Base-by-base conservation (phyloP, 805 yeast species). In the Candida saitoana region DNA sequence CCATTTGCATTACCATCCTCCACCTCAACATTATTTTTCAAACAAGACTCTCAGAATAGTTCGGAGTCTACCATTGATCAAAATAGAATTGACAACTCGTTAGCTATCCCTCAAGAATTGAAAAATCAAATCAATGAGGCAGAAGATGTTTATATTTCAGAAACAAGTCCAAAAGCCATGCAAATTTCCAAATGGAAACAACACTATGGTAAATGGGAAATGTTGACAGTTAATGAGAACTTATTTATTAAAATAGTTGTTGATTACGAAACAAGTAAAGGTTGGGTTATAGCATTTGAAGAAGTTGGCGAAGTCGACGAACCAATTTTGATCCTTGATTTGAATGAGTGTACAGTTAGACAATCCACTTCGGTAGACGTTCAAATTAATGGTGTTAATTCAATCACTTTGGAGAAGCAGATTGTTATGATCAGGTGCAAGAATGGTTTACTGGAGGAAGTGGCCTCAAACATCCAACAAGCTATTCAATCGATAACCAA, bases 1-100 rank as follows among this genome's bases (percentile, higher is more conserved):
- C 68, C 75, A 6, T 69, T 69, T 55, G 74, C 73, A n/a, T 57
- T 69, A 48, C 75, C 75, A 1, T 62, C 70, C 3, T 68, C 73
- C 1, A 65, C 73, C 0, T 67, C 73, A 0, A 60, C 57, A 20
- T 56, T 65, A 38, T 69, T 66, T 47, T 69, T 69, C 54, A 67
- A 64, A 40, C 64, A 54, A n/a, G 52, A 55, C 25, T 45, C 40
- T 31, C 25, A 18, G 39, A 42, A 32, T 43, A 41, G 25, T 16
- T 36, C 38, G 4, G 24, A 15, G 3, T 22, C 38, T 5, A 24
- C 38, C n/a, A 24, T 24, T 7, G 31, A 9, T 14, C 16, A 22
- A 24, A 38, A 25, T 1, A 19, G 37, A 4, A 40, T 42, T 11
- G 62, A 57, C 27, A 53, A 49, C 11, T 49, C 40, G 1, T 50